phyloP scores from a whole-genome alignment of 345 rosid species.

The Dipteronia dyeriana region DNA sequence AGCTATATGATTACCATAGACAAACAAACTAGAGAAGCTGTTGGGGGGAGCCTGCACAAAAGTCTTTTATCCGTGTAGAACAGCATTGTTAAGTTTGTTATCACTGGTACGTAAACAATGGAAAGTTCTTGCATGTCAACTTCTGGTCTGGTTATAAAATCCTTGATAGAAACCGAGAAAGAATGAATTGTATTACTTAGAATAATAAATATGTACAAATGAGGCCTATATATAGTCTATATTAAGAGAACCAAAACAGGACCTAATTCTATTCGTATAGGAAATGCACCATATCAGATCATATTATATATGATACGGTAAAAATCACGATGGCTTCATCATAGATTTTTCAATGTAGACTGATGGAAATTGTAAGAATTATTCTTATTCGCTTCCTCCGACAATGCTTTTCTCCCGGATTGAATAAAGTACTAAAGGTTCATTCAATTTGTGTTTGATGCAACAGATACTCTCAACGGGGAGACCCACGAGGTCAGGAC shows the following conservation, averaged over 20 bases:
- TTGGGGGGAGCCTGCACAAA: background rate
- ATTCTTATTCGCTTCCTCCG: background rate
- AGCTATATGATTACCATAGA: background rate
- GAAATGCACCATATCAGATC: too few species aligned
- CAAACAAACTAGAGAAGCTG: background rate
- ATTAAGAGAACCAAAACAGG: too few species aligned
- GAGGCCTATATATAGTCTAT: too few species aligned
- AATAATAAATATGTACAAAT: too few species aligned
- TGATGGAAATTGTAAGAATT: background rate
- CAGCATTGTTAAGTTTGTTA: background rate
- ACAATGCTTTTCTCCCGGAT: background rate
- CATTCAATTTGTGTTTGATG: conserved; percentile 11
- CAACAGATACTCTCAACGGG: conserved; percentile 56
- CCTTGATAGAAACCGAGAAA: too few species aligned
- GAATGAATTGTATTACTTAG: too few species aligned
- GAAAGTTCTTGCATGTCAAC: background rate
- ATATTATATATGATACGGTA: too few species aligned
- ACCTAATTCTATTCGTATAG: too few species aligned
- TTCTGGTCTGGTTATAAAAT: background rate
- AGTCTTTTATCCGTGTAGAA: background rate
- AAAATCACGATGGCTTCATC: background rate
- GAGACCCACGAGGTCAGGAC: conserved; percentile 71
- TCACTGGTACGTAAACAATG: background rate
- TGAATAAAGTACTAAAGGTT: background rate
- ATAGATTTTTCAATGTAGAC: background rate